These are phyloP conservation scores for Thymus quinquecostatus DNA, from an alignment of 257 asterid species.

Conservation along the genomic window DNA sequence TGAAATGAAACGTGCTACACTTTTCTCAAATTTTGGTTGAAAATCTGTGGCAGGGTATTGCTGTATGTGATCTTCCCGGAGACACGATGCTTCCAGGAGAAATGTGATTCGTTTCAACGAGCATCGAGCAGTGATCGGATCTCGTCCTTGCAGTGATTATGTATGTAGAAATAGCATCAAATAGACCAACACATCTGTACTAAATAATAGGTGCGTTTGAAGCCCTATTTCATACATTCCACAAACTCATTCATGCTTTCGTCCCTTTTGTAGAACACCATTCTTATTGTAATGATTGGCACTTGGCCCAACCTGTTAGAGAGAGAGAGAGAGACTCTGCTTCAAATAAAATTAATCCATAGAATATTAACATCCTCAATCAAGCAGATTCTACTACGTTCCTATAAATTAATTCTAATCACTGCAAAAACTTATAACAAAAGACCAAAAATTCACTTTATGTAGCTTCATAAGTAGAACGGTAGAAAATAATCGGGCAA, in stretches of 20 bases:
- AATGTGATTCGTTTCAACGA: conserved; percentile 42
- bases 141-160: conserved; percentile 17
- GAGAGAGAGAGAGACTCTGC: background rate
- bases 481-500: background rate
- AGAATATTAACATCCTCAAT: background rate
- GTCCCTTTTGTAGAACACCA: background rate
- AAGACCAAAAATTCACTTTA: background rate
- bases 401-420: background rate
- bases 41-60: conserved; percentile 55
- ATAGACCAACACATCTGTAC: conserved; percentile 6
- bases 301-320: background rate
- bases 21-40: background rate
- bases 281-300: background rate
- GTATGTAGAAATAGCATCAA: conserved; percentile 11
- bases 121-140: background rate
- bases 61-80: conserved; percentile 92
- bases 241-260: background rate
- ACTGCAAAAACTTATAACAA: conserved; percentile 8
- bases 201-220: conserved; percentile 30
- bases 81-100: conserved; percentile 99
- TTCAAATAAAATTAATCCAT: too few relatives aligned
- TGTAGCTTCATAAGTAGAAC: background rate
- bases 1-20: background rate
- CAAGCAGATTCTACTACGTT: conserved; percentile 11
- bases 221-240: conserved; percentile 25